Evolutionary conservation across 2,329 filamentous ascomycete genomes (phyloP), one percentile per base, ranked within the genome.

Genomic region (Nemania diffusa): DNA sequence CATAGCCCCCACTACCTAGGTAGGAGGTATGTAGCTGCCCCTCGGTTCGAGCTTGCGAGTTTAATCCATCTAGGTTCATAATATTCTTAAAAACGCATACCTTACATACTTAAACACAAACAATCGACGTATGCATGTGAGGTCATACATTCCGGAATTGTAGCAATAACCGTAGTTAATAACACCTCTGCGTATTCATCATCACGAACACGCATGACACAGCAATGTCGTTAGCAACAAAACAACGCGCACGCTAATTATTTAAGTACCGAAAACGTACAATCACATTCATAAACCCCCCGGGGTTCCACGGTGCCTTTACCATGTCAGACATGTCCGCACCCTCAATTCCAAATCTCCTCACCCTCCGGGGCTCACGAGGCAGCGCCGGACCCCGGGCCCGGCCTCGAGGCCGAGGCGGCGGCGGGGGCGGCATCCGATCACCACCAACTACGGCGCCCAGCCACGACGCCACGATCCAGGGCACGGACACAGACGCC

Each of bases 401-500:
- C 60, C 73, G 78, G 13, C 74, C 76, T n/a, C 70, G 72, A 70
- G 73, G 73, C 29, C 69, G 73, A 42, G 74, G 75, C 32, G 72
- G 74, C 46, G 50, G n/a, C n/a, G n/a, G n/a, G n/a, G n/a, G n/a
- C n/a, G n/a, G n/a, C n/a, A n/a, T 70, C 51, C 59, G 15, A 27
- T 52, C 65, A 8, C 52, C 59, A 7, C 65, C 73, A 17, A 69
- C 51, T 15, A 17, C 29, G 5, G 17, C 73, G 22, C 71, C 76
- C 48, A 80, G 81, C 53, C 89, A 90, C 72, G 94, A 98, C 79
- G 84, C 85, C 66, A 87, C 91, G 46, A 90, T 99, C 64, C 95
- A 97, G 79, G 89, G 90, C 70, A 99, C 96, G 2, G 96, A 99
- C 80, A 90, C 90, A 68, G 96, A 99, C 82, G 96, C 96, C 27